phyloP scores from a whole-genome alignment of 1,284 basidiomycete species.

The Trichosporon coremiiforme region DNA sequence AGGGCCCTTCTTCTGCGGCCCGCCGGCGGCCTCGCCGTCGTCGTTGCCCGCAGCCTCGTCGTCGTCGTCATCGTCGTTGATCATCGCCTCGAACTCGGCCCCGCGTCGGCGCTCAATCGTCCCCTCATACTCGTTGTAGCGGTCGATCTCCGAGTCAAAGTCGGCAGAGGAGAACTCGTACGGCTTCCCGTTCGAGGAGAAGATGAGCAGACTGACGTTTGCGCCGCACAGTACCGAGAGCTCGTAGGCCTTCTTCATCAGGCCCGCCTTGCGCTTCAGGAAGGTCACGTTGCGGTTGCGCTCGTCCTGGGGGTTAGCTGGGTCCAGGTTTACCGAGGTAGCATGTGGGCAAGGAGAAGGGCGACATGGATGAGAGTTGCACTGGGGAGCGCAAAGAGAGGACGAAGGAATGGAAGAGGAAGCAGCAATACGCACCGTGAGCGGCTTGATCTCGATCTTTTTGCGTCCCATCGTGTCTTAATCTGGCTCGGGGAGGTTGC shows the following conservation, averaged over 20 bases:
- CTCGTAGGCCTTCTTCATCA: constrained; percentile 58
- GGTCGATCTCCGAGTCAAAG: constrained; percentile 52
- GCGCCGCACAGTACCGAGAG: constrained; percentile 55
- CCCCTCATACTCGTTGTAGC: constrained; percentile 56
- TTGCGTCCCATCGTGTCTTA: constrained; percentile 52
- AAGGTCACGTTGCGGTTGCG: constrained; percentile 48
- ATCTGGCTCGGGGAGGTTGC: neutral
- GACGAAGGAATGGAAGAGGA: neutral
- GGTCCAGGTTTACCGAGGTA: neutral
- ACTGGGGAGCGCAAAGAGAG: neutral
- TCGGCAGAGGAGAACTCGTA: constrained; percentile 54
- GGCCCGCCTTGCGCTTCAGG: constrained; percentile 54
- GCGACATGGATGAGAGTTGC: no score
- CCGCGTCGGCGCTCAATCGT: constrained; percentile 55
- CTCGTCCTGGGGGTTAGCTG: constrained; percentile 45
- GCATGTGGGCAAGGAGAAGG: neutral
- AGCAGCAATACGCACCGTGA: constrained; percentile 44
- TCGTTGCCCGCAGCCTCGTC: constrained; percentile 34
- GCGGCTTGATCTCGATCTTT: constrained; percentile 56
- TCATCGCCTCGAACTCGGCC: constrained; percentile 54
- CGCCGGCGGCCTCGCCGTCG: neutral
- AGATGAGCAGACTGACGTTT: constrained; percentile 56
- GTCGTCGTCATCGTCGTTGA: constrained; percentile 52
- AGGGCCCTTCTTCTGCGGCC: constrained; percentile 25
- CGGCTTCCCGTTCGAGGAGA: constrained; percentile 50